Base-by-base conservation (phyloP, 2,329 filamentous ascomycete species). In the Alternaria consortialis region DNA sequence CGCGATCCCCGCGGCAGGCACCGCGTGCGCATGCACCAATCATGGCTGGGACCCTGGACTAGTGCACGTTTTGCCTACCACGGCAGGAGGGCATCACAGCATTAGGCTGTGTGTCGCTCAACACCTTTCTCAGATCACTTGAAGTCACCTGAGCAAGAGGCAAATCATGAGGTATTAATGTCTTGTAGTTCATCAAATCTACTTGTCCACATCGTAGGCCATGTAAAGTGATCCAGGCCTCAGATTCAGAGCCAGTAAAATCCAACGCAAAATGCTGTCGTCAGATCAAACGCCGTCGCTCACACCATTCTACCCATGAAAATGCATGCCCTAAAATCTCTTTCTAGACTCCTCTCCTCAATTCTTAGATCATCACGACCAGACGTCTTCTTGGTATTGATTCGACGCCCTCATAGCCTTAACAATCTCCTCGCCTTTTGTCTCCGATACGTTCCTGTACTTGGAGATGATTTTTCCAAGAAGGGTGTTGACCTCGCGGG, bases 351-450 rank as follows among this genome's bases (percentile, higher is more conserved):
- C 37, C 40, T 27, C 5, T 43, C 32, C 25, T 20, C 44, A 12
- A 5, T 40, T 29, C 27, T 40, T 32, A 43, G 7, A 31, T 12
- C 34, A 62, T 75, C 71, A 89, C 77, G 87, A 89, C 87, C 87
- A 90, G 8, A 90, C 87, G 77, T 90, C 87, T 76, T 90, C 95
- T 86, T 99, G 96, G 84, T 99, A 99, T 80, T 95, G 92, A 80
- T 97, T 97, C 67, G 91, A 89, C 69, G 91, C 90, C 75, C 95
- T 90, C 94, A 99, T 97, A 72, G 90, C 90, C 87, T 98, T 99
- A 63, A 99, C 93, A 74, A 97, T 90, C 76, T 98, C 94, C 81
- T 99, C 95, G 13, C 88, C 95, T 86, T 97, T 97, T 66, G 90
- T 84, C 73, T 94, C 90, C 2, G 92, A 85, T 60, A 98, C 86